Conservation (phyloP, 2,329 filamentous ascomycete genomes). For the Alternaria incomplexa region DNA sequence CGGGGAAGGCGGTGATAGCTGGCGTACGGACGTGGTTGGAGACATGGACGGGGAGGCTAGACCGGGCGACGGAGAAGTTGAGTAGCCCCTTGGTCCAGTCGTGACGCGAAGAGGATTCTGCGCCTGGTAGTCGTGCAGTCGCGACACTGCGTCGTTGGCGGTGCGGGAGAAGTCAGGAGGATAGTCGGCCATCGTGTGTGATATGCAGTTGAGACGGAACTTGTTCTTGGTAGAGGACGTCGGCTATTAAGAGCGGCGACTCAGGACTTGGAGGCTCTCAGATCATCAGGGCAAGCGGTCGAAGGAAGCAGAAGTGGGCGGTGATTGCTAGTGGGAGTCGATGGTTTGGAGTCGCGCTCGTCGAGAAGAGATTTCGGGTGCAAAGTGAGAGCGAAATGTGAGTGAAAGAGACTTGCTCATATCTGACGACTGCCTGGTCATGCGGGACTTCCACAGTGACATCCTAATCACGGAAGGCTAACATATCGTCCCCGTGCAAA, state of each 20-base stretch:
- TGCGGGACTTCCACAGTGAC: background rate
- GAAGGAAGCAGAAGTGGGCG: too few species aligned
- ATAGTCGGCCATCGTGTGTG: background rate
- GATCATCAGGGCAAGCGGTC: background rate
- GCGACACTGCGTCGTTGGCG: background rate
- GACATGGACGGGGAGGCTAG: background rate
- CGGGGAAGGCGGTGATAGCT: background rate
- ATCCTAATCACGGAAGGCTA: background rate
- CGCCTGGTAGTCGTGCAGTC: background rate
- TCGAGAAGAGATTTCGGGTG: background rate
- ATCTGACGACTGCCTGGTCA: background rate
- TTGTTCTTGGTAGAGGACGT: background rate
- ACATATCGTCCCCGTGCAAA: too few species aligned
- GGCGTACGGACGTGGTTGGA: background rate
- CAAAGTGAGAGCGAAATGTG: background rate
- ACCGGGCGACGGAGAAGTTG: background rate
- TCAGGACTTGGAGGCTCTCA: background rate
- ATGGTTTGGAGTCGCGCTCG: background rate
- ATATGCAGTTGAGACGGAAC: background rate
- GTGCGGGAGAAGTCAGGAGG: background rate
- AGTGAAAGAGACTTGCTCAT: background rate
- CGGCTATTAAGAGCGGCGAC: background rate
- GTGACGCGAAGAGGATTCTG: background rate
- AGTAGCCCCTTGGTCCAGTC: background rate
- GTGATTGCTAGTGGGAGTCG: background rate